These are phyloP conservation scores for Ceratocystiopsis sp. DNA, from an alignment of 2,329 filamentous ascomycete species.

Conservation along the genomic window DNA sequence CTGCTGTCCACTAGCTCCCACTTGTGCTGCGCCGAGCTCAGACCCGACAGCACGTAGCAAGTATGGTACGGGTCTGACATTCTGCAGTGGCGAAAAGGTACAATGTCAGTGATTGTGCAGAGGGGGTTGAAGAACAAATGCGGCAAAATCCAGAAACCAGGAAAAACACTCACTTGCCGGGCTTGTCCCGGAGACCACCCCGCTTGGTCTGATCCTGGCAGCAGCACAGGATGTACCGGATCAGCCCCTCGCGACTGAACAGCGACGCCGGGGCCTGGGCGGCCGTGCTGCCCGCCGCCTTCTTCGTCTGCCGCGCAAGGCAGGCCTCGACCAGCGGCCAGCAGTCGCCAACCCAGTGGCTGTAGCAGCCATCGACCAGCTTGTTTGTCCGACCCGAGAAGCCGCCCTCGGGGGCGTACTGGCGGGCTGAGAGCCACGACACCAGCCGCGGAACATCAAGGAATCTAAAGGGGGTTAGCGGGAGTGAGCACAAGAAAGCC, in stretches of 20 bases:
- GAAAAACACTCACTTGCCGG: slow-evolving; percentile 51
- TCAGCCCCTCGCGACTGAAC: slow-evolving; percentile 71
- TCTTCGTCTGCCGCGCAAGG: slow-evolving; percentile 23
- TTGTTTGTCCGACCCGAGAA: slow-evolving; percentile 94
- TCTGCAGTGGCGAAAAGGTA: slow-evolving; percentile 22
- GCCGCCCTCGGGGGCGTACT: slow-evolving; percentile 81
- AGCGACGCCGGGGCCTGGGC: slow-evolving; percentile 27
- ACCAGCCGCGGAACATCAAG: slow-evolving; percentile 63
- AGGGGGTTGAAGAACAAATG: slow-evolving; percentile 2
- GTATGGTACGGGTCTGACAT: slow-evolving; percentile 80
- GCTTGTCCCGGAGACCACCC: slow-evolving; percentile 86
- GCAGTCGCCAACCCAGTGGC: slow-evolving; percentile 91
- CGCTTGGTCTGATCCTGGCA: slow-evolving; percentile 56
- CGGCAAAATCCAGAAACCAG: too few species aligned
- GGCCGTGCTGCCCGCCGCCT: slow-evolving; percentile 3
- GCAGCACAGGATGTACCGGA: slow-evolving; percentile 77
- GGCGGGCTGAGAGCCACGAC: slow-evolving; percentile 76
- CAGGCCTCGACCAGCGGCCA: slow-evolving; percentile 82
- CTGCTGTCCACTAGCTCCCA: slow-evolving; percentile 25
- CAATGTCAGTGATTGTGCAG: background rate
- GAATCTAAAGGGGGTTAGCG: slow-evolving; percentile 29
- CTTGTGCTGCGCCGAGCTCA: slow-evolving; percentile 66
- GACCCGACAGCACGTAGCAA: slow-evolving; percentile 74
- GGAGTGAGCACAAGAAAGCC: background rate
- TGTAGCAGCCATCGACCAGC: slow-evolving; percentile 94